Conservation (phyloP, 768 basidiomycete genomes). For the Podaxis sp. region DNA sequence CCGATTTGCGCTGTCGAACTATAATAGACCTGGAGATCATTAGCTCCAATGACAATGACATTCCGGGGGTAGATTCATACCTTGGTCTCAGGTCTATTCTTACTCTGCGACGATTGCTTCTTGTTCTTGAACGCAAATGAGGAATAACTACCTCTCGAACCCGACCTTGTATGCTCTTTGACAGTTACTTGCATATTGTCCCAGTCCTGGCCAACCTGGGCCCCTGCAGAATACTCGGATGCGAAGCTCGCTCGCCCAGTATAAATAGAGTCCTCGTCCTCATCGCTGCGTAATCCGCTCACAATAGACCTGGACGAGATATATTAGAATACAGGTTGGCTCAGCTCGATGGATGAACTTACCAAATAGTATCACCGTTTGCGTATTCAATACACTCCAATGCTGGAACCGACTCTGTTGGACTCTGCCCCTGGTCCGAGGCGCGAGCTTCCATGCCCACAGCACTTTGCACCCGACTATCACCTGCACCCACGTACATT, state of each 20-base stretch:
- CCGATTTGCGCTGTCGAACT: conserved; percentile 77
- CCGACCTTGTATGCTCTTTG: conserved; percentile 67
- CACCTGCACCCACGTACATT: conserved; percentile 68
- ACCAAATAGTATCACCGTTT: conserved; percentile 90
- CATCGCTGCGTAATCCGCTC: conserved; percentile 69
- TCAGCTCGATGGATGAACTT: conserved; percentile 20
- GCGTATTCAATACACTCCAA: conserved; percentile 79
- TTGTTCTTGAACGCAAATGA: conserved; percentile 59
- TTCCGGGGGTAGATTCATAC: conserved; percentile 34
- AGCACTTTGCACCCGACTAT: conserved; percentile 37
- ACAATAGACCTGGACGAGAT: conserved; percentile 63
- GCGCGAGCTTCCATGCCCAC: conserved; percentile 30
- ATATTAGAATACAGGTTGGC: conserved; percentile 15
- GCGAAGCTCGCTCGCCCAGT: conserved; percentile 65
- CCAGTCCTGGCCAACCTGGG: conserved; percentile 28
- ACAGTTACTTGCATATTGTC: conserved; percentile 70
- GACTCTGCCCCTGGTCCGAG: conserved; percentile 23
- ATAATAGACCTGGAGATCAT: conserved; percentile 56
- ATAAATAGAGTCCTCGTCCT: conserved; percentile 66
- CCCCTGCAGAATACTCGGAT: conserved; percentile 64
- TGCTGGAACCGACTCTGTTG: conserved; percentile 52
- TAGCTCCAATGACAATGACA: conserved; percentile 22
- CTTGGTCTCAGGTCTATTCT: conserved; percentile 78
- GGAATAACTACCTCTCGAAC: conserved; percentile 65
- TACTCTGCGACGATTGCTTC: conserved; percentile 35